Evolutionary conservation across 345 rosid genomes (phyloP).

Genomic region (Hibiscus trionum): DNA sequence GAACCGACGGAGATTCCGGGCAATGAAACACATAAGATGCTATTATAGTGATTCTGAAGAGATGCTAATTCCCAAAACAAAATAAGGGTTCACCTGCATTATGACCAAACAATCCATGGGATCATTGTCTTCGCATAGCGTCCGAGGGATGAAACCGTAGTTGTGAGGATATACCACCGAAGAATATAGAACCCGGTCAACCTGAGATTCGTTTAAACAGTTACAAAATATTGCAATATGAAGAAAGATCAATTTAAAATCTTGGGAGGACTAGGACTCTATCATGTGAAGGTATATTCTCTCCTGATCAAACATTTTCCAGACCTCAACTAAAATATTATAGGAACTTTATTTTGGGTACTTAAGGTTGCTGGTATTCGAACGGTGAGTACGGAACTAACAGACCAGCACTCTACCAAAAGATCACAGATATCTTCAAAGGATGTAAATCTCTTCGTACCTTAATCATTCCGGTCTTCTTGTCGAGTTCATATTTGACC

Average conservation of each 20-base stretch:
- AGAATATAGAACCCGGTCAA: slow-evolving; percentile 77
- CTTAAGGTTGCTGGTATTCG: no score
- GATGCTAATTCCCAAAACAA: no score
- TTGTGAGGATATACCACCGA: slow-evolving; percentile 98
- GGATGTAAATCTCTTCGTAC: slow-evolving; percentile 23
- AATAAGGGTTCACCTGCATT: slow-evolving; percentile 58
- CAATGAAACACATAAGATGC: no score
- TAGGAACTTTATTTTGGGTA: no score
- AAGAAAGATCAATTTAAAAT: neutral
- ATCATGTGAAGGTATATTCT: neutral
- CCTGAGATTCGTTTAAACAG: slow-evolving; percentile 35
- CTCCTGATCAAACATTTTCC: neutral
- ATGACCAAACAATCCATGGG: slow-evolving; percentile 86
- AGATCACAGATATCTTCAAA: neutral
- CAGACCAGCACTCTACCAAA: no score
- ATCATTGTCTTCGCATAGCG: slow-evolving; percentile 94
- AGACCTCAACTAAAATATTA: no score
- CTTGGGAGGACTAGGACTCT: neutral
- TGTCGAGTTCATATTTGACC: slow-evolving; percentile 97
- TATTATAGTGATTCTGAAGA: no score
- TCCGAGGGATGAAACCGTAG: slow-evolving; percentile 93
- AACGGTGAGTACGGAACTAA: no score
- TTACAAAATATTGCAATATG: slow-evolving; percentile 11
- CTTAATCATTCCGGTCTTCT: slow-evolving; percentile 91
- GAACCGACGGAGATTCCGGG: no score